Base-by-base conservation (phyloP, 73 alveolate genomes). In the Paramecium tetraurelia region DNA sequence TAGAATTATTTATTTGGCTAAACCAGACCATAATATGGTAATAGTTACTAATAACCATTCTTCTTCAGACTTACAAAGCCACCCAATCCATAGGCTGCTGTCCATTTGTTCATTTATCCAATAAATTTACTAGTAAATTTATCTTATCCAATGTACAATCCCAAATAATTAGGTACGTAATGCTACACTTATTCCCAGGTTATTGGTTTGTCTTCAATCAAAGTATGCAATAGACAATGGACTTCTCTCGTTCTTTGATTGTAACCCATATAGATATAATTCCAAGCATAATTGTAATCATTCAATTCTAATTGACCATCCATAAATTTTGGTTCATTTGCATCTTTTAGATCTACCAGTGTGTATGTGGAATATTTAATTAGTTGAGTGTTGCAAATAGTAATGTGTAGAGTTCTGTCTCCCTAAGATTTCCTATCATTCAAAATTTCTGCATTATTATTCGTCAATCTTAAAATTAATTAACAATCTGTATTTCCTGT, bases 61-160 rank as follows among this genome's bases (percentile, higher is more conserved):
- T 22, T 20, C 57, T 80, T 80, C 4, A 80, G 14, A 24, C 75
- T 38, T 4, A 80, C 33, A 80, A 80, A 80, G 0, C 75, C 46
- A 12, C 90, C 90, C 16, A 31, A 46, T 41, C 90, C 90, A 44
- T 80, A 80, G 2, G 43, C 46, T 8, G 90, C 43, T 41, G 76
- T 41, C 90, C 90, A 80, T 44, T 80, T 41, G 4, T 80, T 31
- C 50, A 80, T 22, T 41, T 44, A 80, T n/a, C 90, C 90, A 12
- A 31, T 46, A 80, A 80, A 80, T 80, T 27, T 46, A 21, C 11
- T 21, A 12, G 50, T 48, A 10, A 80, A 44, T 22, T 48, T 48
- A 80, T 80, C 90, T 24, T 31, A 40, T 24, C 90, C 90, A 22
- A 80, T 80, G 9, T 41, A 44, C 33, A 80, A 46, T 18, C 75